phyloP scores from a whole-genome alignment of 2,329 filamentous ascomycete genomes.

The Drechmeria coniospora region DNA sequence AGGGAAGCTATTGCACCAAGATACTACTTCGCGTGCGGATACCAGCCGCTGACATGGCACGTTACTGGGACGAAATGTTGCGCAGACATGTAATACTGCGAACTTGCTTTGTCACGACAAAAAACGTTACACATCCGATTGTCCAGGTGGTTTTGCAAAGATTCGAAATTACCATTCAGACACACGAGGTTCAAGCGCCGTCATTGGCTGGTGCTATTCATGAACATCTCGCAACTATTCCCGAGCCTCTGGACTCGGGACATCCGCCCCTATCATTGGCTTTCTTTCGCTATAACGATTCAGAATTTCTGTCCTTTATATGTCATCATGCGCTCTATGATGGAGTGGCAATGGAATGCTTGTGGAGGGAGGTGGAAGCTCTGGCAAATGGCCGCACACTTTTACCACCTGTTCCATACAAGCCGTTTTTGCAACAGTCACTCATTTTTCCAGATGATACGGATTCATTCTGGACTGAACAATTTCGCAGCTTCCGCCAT shows the following conservation, averaged over 20 bases:
- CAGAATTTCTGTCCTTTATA: slow-evolving; percentile 28
- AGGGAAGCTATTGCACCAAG: slow-evolving; percentile 54
- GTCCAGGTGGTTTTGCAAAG: slow-evolving; percentile 53
- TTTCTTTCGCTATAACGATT: slow-evolving; percentile 17
- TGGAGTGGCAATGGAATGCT: slow-evolving; percentile 54
- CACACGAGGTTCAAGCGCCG: slow-evolving; percentile 13
- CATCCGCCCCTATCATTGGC: slow-evolving; percentile 30
- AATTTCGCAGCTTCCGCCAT: slow-evolving; percentile 35
- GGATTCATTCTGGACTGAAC: slow-evolving; percentile 50
- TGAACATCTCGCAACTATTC: slow-evolving; percentile 23
- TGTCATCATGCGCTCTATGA: slow-evolving; percentile 81
- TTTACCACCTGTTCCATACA: slow-evolving; percentile 36
- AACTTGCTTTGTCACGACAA: slow-evolving; percentile 57
- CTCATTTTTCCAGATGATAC: slow-evolving; percentile 29
- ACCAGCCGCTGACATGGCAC: slow-evolving; percentile 32
- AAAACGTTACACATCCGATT: slow-evolving; percentile 44
- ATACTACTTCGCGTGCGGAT: slow-evolving; percentile 46
- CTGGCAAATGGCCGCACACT: slow-evolving; percentile 33
- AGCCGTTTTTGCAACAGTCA: slow-evolving; percentile 47
- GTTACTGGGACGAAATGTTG: slow-evolving; percentile 48
- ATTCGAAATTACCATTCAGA: slow-evolving; percentile 25
- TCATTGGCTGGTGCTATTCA: slow-evolving; percentile 22
- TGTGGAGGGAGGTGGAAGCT: slow-evolving; percentile 57
- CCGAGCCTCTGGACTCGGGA: slow-evolving; percentile 26
- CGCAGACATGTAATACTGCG: slow-evolving; percentile 60